phyloP scores from a whole-genome alignment of 2,329 filamentous ascomycete genomes.

The Proliferodiscus dingleyae region DNA sequence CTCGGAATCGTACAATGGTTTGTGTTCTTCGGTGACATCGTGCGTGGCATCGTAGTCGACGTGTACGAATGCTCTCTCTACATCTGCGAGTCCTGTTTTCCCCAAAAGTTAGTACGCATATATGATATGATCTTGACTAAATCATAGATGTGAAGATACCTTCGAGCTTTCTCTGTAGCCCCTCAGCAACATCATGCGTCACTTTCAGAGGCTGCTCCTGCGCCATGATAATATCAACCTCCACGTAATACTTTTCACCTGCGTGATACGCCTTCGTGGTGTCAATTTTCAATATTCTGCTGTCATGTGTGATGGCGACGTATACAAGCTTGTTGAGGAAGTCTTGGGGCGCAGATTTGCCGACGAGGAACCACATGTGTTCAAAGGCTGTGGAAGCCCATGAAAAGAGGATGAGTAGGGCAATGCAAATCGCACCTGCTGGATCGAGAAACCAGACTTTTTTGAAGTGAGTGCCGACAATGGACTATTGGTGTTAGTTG shows the following conservation, averaged over 20 bases:
- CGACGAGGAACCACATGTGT: conserved; percentile 77
- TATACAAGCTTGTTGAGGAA: conserved; percentile 84
- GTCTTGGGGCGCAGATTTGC: conserved; percentile 72
- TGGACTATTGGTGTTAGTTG: conserved; percentile 41
- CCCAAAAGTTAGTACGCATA: neutral
- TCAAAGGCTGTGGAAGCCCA: conserved; percentile 70
- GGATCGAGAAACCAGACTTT: conserved; percentile 78
- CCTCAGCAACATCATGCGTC: conserved; percentile 74
- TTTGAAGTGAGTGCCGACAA: conserved; percentile 62
- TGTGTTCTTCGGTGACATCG: conserved; percentile 19
- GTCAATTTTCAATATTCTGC: conserved; percentile 80
- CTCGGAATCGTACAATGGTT: conserved; percentile 18
- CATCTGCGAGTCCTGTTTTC: conserved; percentile 56
- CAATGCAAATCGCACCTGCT: conserved; percentile 73
- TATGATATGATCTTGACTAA: neutral
- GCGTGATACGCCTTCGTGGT: conserved; percentile 76
- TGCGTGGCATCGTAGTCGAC: conserved; percentile 46
- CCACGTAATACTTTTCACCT: conserved; percentile 78
- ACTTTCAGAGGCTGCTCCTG: conserved; percentile 71
- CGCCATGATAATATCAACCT: conserved; percentile 79
- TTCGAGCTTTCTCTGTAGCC: conserved; percentile 78
- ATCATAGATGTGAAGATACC: conserved; percentile 37
- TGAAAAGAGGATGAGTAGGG: conserved; percentile 71
- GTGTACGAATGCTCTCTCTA: conserved; percentile 68
- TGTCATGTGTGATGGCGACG: conserved; percentile 89